Evolutionary conservation across 176 grass and related monocot genomes (phyloP).

Genomic region (Cymbopogon citratus): DNA sequence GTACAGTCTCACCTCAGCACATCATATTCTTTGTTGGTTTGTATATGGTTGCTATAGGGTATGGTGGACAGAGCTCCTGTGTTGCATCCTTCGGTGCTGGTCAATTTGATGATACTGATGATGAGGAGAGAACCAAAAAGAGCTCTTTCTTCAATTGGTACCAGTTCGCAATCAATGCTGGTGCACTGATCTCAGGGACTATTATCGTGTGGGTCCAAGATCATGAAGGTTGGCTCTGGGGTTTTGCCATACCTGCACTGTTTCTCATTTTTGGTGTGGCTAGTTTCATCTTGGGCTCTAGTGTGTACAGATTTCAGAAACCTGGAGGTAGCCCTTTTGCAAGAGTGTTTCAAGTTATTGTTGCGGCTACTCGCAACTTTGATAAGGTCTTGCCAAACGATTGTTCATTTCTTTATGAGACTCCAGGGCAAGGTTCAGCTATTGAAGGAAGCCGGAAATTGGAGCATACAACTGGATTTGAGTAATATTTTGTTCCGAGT

Average conservation of each 20-base stretch:
- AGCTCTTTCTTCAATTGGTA: too few species aligned
- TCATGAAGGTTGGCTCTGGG: too few species aligned
- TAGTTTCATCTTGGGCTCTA: slow-evolving; percentile 59
- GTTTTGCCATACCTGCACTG: slow-evolving; percentile 33
- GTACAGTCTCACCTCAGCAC: slow-evolving; percentile 38
- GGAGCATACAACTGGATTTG: slow-evolving; percentile 40
- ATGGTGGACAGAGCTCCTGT: slow-evolving; percentile 62
- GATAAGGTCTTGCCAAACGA: slow-evolving; percentile 50
- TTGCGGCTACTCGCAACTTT: slow-evolving; percentile 50
- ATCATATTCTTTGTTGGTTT: slow-evolving; percentile 60
- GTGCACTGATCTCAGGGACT: too few species aligned
- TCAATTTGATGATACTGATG: slow-evolving; percentile 82
- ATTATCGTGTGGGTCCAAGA: too few species aligned
- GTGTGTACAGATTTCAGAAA: slow-evolving; percentile 76
- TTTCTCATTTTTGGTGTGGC: slow-evolving; percentile 50
- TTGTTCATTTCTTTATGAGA: slow-evolving; percentile 63
- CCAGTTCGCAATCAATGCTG: too few species aligned
- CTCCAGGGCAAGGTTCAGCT: slow-evolving; percentile 45
- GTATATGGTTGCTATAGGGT: slow-evolving; percentile 77
- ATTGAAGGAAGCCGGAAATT: slow-evolving; percentile 50
- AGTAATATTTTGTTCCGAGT: slow-evolving; percentile 23
- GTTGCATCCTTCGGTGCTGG: slow-evolving; percentile 75
- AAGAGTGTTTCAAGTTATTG: slow-evolving; percentile 61
- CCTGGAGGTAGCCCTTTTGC: slow-evolving; percentile 71
- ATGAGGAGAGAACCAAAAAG: slow-evolving; percentile 29